phyloP scores from a whole-genome alignment of 2,329 filamentous ascomycete genomes.

The Trematosphaeria pertusa region DNA sequence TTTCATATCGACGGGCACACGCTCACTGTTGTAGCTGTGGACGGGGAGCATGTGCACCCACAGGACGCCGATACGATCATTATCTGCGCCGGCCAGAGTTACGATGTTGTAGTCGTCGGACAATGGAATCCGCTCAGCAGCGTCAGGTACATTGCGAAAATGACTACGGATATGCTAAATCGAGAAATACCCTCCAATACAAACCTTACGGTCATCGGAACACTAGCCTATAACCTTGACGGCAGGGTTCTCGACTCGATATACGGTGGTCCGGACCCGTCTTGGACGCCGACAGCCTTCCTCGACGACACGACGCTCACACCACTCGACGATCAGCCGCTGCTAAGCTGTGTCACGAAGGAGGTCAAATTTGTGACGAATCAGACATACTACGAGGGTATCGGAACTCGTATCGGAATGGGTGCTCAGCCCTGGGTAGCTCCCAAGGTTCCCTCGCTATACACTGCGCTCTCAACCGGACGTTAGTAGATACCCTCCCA shows the following conservation, averaged over 20 bases:
- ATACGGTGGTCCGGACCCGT: slow-evolving; percentile 63
- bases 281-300: slow-evolving; percentile 60
- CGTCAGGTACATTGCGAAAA: slow-evolving; percentile 64
- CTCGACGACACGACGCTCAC: slow-evolving; percentile 75
- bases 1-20: slow-evolving; percentile 33
- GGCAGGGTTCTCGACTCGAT: slow-evolving; percentile 64
- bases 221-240: slow-evolving; percentile 13
- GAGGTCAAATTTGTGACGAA: slow-evolving; percentile 62
- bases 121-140: slow-evolving; percentile 39
- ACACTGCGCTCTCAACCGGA: slow-evolving; percentile 70
- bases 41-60: slow-evolving; percentile 43
- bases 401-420: slow-evolving; percentile 58
- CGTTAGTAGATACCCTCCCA: too few species aligned
- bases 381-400: slow-evolving; percentile 67
- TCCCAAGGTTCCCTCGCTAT: slow-evolving; percentile 79
- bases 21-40: slow-evolving; percentile 16
- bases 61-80: slow-evolving; percentile 45
- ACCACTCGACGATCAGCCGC: slow-evolving; percentile 68
- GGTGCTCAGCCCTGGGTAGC: slow-evolving; percentile 72
- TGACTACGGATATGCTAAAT: slow-evolving; percentile 61
- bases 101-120: slow-evolving; percentile 28
- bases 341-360: slow-evolving; percentile 67
- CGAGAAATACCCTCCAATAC: slow-evolving; percentile 26
- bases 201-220: slow-evolving; percentile 24
- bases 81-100: slow-evolving; percentile 49